Percentiles rank a stretch among this genome's conserved stretches.
Evolutionary conservation across 768 basidiomycete species (phyloP).

Genomic region (Fomitopsis serialis): DNA sequence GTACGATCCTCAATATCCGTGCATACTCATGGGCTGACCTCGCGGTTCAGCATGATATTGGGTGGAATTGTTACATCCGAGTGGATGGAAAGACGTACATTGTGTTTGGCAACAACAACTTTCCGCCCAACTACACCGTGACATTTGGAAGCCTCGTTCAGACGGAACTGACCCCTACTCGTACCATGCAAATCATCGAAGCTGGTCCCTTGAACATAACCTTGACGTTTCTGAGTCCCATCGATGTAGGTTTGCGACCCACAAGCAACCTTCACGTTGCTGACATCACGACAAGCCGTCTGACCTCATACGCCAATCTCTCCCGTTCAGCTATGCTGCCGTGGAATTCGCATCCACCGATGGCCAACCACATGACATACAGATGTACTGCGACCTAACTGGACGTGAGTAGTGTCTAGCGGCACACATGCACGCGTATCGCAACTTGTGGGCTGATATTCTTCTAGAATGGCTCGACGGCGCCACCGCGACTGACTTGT

Average conservation of each 20-base stretch:
- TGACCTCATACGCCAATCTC: constrained; percentile 31
- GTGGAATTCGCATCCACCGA: constrained; percentile 26
- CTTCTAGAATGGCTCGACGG: constrained; percentile 10
- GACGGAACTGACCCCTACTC: constrained; percentile 29
- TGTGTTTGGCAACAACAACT: constrained; percentile 9
- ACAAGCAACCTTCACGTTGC: neutral
- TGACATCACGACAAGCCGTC: constrained; percentile 20
- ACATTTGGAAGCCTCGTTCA: constrained; percentile 5
- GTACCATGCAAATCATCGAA: constrained; percentile 24
- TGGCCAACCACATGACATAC: constrained; percentile 26
- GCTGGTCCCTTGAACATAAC: constrained; percentile 32
- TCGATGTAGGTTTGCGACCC: constrained; percentile 24
- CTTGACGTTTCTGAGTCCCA: constrained; percentile 33
- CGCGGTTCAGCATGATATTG: too few relatives aligned
- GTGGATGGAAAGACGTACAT: constrained; percentile 12
- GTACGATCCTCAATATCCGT: too few relatives aligned
- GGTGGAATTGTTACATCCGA: constrained; percentile 13
- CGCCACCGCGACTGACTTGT: neutral
- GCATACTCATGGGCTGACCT: too few relatives aligned
- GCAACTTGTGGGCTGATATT: neutral
- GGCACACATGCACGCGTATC: neutral
- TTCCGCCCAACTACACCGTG: constrained; percentile 5
- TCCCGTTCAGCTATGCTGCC: constrained; percentile 34
- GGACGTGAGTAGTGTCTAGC: too few relatives aligned
- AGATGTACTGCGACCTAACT: constrained; percentile 35